Conservation (phyloP, 768 basidiomycete genomes). For the Podaxis sp. region DNA sequence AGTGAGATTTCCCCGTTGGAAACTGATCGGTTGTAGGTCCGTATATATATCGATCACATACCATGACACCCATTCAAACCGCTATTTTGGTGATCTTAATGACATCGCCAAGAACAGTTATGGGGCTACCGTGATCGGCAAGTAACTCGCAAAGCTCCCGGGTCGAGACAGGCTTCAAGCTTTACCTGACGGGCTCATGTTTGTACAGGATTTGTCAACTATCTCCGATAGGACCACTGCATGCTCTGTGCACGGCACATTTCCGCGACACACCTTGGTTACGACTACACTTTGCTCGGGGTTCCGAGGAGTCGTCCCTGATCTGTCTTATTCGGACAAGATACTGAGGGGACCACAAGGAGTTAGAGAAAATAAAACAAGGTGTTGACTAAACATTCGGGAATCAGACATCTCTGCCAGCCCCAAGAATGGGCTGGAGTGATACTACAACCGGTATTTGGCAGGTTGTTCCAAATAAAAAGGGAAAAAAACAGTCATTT, state of each 20-base stretch:
- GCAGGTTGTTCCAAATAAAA: not conserved
- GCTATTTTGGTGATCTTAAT: not conserved
- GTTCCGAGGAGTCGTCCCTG: not conserved
- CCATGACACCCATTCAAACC: not conserved
- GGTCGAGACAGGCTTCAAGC: not conserved
- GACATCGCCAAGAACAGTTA: not conserved
- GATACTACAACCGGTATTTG: no score
- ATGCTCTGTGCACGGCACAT: not conserved
- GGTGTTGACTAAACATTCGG: not conserved
- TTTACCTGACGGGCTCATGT: not conserved
- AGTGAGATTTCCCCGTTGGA: not conserved
- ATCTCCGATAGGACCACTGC: not conserved
- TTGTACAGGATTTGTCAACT: not conserved
- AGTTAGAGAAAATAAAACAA: not conserved
- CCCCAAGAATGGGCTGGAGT: not conserved
- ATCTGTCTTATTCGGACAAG: not conserved
- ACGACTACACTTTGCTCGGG: not conserved
- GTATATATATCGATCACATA: slow-evolving; percentile 4
- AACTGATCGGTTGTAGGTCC: slow-evolving; percentile 9
- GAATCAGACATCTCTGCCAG: not conserved
- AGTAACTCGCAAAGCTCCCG: not conserved
- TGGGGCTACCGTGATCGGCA: not conserved
- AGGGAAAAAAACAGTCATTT: not conserved
- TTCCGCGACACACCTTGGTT: not conserved
- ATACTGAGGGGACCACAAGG: not conserved